These are phyloP conservation scores for Debaryomyces psychrophilus DNA, from an alignment of 1,139 yeast species.

Conservation along the genomic window DNA sequence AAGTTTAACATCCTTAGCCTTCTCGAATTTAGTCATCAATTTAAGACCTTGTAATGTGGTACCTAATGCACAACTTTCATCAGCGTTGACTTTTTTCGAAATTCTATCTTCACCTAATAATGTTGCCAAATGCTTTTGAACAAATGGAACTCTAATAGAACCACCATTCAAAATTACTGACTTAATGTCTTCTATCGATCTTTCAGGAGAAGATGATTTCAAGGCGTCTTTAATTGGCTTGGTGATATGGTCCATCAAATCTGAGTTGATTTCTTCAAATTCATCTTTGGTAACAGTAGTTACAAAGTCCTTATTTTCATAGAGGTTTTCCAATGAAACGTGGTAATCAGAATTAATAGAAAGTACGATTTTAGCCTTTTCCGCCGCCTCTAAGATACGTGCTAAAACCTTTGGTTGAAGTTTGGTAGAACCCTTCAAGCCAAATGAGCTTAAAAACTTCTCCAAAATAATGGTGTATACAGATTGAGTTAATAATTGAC, in stretches of 20 bases:
- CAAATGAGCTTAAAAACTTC: conserved; percentile 53
- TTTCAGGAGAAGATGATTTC: conserved; percentile 28
- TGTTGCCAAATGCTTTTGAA: conserved; percentile 60
- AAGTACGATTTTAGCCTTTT: conserved; percentile 79
- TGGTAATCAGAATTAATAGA: conserved; percentile 84
- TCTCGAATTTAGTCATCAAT: conserved; percentile 50
- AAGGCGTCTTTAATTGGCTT: conserved; percentile 63
- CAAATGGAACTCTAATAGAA: conserved; percentile 85
- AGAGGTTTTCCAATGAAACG: conserved; percentile 70
- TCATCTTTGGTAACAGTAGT: conserved; percentile 70
- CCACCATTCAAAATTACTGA: conserved; percentile 91
- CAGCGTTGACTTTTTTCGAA: conserved; percentile 92
- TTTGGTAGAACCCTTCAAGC: conserved; percentile 34
- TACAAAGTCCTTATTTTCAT: conserved; percentile 73
- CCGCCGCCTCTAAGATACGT: conserved; percentile 79
- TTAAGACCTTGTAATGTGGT: conserved; percentile 79
- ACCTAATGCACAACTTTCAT: conserved; percentile 92
- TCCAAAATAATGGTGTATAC: conserved; percentile 62
- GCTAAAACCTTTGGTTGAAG: conserved; percentile 62
- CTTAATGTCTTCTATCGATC: conserved; percentile 44
- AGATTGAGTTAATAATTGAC: conserved; percentile 68
- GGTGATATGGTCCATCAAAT: conserved; percentile 47
- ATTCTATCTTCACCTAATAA: conserved; percentile 64
- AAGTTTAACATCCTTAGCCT: conserved; percentile 62
- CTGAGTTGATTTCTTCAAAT: conserved; percentile 63